Percentiles rank a stretch among this genome's conserved stretches.
phyloP scores from a whole-genome alignment of 2,329 filamentous ascomycete species.

The Aspergillus niger region DNA sequence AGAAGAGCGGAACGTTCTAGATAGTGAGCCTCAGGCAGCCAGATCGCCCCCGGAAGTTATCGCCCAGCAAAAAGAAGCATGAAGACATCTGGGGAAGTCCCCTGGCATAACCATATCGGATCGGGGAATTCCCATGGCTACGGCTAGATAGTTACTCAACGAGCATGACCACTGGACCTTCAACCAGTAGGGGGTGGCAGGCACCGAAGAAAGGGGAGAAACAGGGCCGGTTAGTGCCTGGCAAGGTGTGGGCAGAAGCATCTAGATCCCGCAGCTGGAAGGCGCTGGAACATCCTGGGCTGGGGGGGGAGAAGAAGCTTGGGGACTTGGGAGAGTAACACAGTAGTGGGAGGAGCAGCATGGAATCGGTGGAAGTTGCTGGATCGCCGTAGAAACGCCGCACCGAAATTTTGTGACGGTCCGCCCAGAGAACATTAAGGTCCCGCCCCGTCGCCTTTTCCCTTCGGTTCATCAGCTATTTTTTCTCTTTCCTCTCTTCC shows the following conservation, averaged over 20 bases:
- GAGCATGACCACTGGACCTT: not conserved
- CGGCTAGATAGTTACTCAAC: too few species aligned
- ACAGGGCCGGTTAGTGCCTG: not conserved
- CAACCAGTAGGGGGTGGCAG: not conserved
- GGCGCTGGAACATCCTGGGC: conserved; percentile 16
- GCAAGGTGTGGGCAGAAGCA: not conserved
- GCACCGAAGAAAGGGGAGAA: not conserved
- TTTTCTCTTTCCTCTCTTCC: conserved; percentile 11
- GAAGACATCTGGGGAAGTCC: not conserved
- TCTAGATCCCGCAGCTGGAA: conserved; percentile 16
- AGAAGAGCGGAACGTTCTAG: conserved; percentile 36
- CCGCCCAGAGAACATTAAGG: conserved; percentile 33
- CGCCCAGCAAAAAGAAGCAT: too few species aligned
- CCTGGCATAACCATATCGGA: too few species aligned
- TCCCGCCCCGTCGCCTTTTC: conserved; percentile 22
- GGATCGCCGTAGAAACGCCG: conserved; percentile 42
- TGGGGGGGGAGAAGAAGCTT: not conserved
- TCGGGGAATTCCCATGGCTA: too few species aligned
- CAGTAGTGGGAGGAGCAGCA: not conserved
- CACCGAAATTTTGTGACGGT: conserved; percentile 31
- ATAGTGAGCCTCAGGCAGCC: conserved; percentile 24
- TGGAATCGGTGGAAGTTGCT: conserved; percentile 39
- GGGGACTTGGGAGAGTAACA: too few species aligned
- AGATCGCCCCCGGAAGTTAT: conserved; percentile 1
- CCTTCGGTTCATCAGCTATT: conserved; percentile 4